These are phyloP conservation scores for Baorangia bicolor DNA, from an alignment of 768 basidiomycete species.

Conservation along the genomic window DNA sequence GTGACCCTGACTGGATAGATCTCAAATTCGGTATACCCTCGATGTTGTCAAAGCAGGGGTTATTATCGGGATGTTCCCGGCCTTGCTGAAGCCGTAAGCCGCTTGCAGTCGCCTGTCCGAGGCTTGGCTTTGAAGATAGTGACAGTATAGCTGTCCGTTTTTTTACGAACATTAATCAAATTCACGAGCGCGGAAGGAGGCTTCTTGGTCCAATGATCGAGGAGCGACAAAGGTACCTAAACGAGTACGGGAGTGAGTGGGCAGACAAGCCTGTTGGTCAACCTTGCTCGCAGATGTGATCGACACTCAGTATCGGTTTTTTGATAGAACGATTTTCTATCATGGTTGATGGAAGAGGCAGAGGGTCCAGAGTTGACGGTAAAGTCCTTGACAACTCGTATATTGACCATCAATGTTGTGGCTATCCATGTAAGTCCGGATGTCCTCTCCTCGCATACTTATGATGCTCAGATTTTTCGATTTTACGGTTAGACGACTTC, in stretches of 20 bases:
- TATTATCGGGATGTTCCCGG: slow-evolving; percentile 32
- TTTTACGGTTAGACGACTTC: background rate
- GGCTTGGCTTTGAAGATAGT: background rate
- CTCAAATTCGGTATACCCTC: slow-evolving; percentile 31
- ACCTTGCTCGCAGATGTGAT: background rate
- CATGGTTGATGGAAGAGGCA: slow-evolving; percentile 33
- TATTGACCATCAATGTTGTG: background rate
- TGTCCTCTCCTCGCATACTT: background rate
- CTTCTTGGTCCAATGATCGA: slow-evolving; percentile 31
- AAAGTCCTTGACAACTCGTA: slow-evolving; percentile 18
- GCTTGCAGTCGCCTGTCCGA: background rate
- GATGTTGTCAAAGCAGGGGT: slow-evolving; percentile 21
- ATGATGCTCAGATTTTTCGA: background rate
- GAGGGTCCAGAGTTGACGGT: slow-evolving; percentile 11
- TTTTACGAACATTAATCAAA: slow-evolving; percentile 1
- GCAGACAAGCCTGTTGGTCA: slow-evolving; percentile 30
- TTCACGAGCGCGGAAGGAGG: slow-evolving; percentile 3
- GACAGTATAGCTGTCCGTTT: slow-evolving; percentile 6
- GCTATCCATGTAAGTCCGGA: background rate
- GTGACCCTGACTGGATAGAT: slow-evolving; percentile 36
- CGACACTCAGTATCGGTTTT: background rate
- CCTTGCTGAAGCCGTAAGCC: background rate
- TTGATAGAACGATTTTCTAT: slow-evolving; percentile 31
- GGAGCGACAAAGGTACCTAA: slow-evolving; percentile 23
- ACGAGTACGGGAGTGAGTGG: slow-evolving; percentile 27